Percentiles rank a stretch among this genome's conserved stretches.
phyloP scores from a whole-genome alignment of 768 basidiomycete species.

The Leccinum subgranulosum region DNA sequence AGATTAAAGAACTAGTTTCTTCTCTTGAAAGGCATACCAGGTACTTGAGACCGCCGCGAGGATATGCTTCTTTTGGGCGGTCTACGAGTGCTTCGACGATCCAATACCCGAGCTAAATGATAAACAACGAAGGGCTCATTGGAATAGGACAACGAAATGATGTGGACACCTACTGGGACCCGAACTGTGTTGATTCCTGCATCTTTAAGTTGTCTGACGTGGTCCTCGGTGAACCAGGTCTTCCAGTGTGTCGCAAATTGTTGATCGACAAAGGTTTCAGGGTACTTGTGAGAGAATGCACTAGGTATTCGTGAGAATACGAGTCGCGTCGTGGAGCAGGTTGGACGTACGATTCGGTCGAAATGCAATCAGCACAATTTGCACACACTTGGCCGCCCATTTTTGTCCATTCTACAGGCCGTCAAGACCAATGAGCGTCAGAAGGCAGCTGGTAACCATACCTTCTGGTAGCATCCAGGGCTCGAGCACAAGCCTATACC shows the following conservation, averaged over 20 bases:
- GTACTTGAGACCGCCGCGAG: conserved; percentile 63
- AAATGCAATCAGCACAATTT: conserved; percentile 62
- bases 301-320: conserved; percentile 32
- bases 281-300: conserved; percentile 57
- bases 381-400: conserved; percentile 70
- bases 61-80: conserved; percentile 56
- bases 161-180: conserved; percentile 53
- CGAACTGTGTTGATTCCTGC: conserved; percentile 74
- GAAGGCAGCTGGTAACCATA: conserved; percentile 14
- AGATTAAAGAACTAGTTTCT: not conserved
- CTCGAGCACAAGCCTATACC: conserved; percentile 67
- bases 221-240: conserved; percentile 67
- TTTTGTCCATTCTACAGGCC: conserved; percentile 53
- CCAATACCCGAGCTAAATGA: conserved; percentile 73
- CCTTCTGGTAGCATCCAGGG: conserved; percentile 81
- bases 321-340: too few species aligned
- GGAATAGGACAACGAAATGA: not conserved
- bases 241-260: conserved; percentile 66
- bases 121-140: not conserved
- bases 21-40: conserved; percentile 43
- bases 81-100: conserved; percentile 72
- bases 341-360: conserved; percentile 55
- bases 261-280: conserved; percentile 49
- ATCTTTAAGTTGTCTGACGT: conserved; percentile 52
- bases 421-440: not conserved